These are phyloP conservation scores for Moesziomyces parantarcticus DNA, from an alignment of 1,284 basidiomycete species.

Conservation along the genomic window DNA sequence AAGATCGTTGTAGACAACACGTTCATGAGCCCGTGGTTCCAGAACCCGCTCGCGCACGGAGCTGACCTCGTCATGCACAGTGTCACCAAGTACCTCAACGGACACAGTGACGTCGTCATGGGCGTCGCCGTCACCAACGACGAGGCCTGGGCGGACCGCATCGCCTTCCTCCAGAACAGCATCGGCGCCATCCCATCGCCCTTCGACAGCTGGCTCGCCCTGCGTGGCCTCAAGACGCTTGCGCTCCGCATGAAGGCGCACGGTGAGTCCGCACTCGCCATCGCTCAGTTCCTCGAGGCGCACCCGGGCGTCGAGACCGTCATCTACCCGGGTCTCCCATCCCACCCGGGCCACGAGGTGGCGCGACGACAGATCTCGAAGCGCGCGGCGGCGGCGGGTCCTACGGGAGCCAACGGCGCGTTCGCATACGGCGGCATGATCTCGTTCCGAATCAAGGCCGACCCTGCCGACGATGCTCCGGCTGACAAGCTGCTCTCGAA, in stretches of 20 bases:
- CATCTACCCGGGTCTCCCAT: conserved; percentile 80
- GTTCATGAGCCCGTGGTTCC: conserved; percentile 86
- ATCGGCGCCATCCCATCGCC: conserved; percentile 87
- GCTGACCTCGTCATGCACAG: conserved; percentile 83
- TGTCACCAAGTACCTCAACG: conserved; percentile 85
- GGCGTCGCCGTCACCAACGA: conserved; percentile 59
- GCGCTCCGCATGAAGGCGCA: conserved; percentile 78
- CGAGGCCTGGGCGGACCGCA: conserved; percentile 52
- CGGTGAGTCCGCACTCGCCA: conserved; percentile 81
- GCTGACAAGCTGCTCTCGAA: conserved; percentile 79
- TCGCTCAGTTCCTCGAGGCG: conserved; percentile 77
- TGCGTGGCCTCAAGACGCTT: conserved; percentile 88
- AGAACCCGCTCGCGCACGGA: conserved; percentile 84
- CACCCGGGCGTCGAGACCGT: conserved; percentile 77
- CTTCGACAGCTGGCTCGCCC: conserved; percentile 90
- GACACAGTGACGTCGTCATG: conserved; percentile 79
- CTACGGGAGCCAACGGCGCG: conserved; percentile 20
- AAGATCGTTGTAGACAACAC: conserved; percentile 66
- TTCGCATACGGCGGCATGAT: conserved; percentile 70
- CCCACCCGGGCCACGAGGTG: conserved; percentile 56
- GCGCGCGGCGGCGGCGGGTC: conserved; percentile 48
- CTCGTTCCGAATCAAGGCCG: conserved; percentile 68
- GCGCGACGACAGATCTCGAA: conserved; percentile 52
- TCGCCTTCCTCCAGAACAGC: conserved; percentile 88
- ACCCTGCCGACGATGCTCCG: conserved; percentile 64